phyloP scores from a whole-genome alignment of 495 filamentous ascomycete genomes.

The Penicillium desertorum region DNA sequence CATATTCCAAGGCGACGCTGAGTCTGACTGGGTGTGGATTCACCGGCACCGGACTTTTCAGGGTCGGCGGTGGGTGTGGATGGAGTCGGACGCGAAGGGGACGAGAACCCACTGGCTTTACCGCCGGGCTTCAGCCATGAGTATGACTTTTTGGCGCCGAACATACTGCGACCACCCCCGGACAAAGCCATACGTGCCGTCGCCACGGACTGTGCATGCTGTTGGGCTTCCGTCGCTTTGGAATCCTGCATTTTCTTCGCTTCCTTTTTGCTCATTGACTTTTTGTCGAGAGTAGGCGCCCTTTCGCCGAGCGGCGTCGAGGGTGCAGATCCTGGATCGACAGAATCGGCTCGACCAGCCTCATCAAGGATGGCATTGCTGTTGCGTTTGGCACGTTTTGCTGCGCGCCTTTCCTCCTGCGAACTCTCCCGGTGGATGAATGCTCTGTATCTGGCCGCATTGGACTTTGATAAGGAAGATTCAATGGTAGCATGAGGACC shows the following conservation, averaged over 20 bases:
- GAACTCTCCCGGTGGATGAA: slow-evolving; percentile 37
- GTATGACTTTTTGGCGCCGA: slow-evolving; percentile 48
- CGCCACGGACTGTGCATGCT: slow-evolving; percentile 52
- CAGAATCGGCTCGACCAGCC: slow-evolving; percentile 35
- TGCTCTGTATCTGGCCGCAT: slow-evolving; percentile 37
- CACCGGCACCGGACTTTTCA: slow-evolving; percentile 36
- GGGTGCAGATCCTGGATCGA: slow-evolving; percentile 43
- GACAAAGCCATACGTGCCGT: slow-evolving; percentile 48
- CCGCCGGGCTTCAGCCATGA: slow-evolving; percentile 46
- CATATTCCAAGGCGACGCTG: slow-evolving; percentile 46
- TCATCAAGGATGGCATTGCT: slow-evolving; percentile 45
- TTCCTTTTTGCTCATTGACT: slow-evolving; percentile 56
- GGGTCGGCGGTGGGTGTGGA: slow-evolving; percentile 34
- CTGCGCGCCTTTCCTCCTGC: slow-evolving; percentile 53
- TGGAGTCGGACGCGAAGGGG: slow-evolving; percentile 39
- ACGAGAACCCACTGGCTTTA: slow-evolving; percentile 41
- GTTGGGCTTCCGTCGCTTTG: slow-evolving; percentile 50
- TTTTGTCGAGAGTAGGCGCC: slow-evolving; percentile 52
- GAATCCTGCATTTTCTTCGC: slow-evolving; percentile 51
- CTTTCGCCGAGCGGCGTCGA: slow-evolving; percentile 45
- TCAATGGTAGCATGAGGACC: slow-evolving; percentile 35
- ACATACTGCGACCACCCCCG: slow-evolving; percentile 33
- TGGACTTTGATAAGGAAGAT: slow-evolving; percentile 23
- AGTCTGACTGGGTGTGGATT: slow-evolving; percentile 25
- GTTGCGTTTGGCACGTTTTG: slow-evolving; percentile 50